A percentile compares a stretch with the other conserved stretches of the same genome.
Conservation (phyloP, 129 eudicot genomes). For the Saussurea involucrata region DNA sequence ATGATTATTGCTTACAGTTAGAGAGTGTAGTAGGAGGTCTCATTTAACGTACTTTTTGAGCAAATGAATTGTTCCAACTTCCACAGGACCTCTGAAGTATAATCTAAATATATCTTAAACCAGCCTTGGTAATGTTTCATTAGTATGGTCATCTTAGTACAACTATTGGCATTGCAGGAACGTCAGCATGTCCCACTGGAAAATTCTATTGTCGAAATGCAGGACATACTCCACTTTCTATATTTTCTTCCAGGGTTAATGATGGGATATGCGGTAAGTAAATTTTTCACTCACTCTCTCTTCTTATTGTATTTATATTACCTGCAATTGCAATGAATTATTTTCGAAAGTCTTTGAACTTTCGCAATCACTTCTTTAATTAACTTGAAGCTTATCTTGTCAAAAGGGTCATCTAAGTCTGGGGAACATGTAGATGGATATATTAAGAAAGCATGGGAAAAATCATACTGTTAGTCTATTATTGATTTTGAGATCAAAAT, state of each 20-base stretch:
- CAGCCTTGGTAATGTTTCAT: conserved; percentile 4
- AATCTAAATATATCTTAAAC: neutral
- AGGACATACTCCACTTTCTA: conserved; percentile 63
- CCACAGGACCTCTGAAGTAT: neutral
- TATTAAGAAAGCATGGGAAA: neutral
- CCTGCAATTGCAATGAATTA: neutral
- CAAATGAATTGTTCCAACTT: neutral
- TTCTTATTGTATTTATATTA: neutral
- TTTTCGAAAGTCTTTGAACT: conserved; percentile 1
- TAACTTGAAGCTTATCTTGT: neutral
- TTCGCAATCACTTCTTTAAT: neutral
- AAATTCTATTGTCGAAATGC: conserved; percentile 69
- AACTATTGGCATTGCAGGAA: conserved; percentile 57
- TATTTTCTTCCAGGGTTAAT: conserved; percentile 89
- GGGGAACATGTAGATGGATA: conserved; percentile 10
- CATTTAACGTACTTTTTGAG: neutral
- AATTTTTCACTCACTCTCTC: neutral
- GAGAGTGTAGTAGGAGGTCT: neutral
- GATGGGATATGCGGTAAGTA: conserved; percentile 93
- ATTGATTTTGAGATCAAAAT: neutral
- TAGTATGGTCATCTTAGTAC: neutral
- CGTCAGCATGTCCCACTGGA: conserved; percentile 94
- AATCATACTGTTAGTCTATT: neutral
- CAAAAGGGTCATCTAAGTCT: neutral
- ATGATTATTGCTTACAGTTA: neutral